A percentile compares a stretch with the other conserved stretches of the same genome.
Conservation (phyloP, 768 basidiomycete species). For the Austroboletus eburneus region DNA sequence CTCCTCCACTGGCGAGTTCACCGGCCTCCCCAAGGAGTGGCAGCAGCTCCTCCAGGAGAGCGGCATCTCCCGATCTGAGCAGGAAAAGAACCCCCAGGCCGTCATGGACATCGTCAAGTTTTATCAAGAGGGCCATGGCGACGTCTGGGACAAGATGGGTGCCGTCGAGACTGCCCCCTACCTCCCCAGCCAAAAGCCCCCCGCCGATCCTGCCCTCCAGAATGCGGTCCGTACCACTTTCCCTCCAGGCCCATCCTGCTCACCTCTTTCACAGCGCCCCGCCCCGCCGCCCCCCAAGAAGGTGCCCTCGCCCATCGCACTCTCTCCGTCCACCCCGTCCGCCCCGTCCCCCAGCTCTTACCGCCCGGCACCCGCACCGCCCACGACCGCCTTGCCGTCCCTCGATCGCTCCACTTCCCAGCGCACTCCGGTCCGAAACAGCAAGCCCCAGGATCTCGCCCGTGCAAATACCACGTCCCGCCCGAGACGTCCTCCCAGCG, state of each 20-base stretch:
- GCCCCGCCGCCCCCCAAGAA: conserved; percentile 43
- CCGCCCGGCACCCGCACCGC: conserved; percentile 75
- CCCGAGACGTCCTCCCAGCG: conserved; percentile 51
- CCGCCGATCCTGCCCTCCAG: conserved; percentile 47
- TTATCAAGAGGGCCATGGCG: conserved; percentile 84
- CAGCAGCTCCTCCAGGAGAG: conserved; percentile 94
- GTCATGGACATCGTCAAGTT: conserved; percentile 99
- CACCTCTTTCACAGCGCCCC: conserved; percentile 28
- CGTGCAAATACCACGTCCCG: conserved; percentile 72
- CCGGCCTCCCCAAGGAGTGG: conserved; percentile 98
- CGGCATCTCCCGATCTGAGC: conserved; percentile 90
- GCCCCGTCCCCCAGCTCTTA: conserved; percentile 45
- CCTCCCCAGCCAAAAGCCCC: conserved; percentile 24
- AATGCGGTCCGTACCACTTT: conserved; percentile 46
- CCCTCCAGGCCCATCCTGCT: not conserved
- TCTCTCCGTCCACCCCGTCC: conserved; percentile 30
- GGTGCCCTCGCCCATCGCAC: conserved; percentile 22
- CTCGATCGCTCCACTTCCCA: conserved; percentile 89
- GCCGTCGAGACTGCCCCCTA: conserved; percentile 38
- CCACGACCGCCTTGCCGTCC: conserved; percentile 55
- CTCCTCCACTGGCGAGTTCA: conserved; percentile 96
- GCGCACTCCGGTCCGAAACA: conserved; percentile 57
- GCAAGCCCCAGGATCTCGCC: conserved; percentile 43
- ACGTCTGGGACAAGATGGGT: conserved; percentile 85
- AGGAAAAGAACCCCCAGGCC: conserved; percentile 96